Evolutionary conservation across 768 basidiomycete genomes (phyloP).

Genomic region (Rhizopogon vinicolor): DNA sequence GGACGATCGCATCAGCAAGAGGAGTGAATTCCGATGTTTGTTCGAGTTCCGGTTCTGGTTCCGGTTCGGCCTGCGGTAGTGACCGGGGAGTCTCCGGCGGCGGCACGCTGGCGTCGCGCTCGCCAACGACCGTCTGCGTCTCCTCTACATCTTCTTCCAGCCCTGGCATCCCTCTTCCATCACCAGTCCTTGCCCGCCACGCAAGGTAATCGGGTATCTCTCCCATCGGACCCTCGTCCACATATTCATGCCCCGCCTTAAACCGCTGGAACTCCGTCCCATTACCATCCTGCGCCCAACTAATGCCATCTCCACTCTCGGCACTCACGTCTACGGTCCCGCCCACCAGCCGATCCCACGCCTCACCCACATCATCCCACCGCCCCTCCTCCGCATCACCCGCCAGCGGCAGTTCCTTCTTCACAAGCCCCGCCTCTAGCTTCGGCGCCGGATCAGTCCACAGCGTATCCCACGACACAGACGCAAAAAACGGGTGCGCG

Average conservation of each 20-base stretch:
- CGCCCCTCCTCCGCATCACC: constrained; percentile 25
- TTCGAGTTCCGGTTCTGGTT: constrained; percentile 7
- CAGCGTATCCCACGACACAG: constrained; percentile 55
- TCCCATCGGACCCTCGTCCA: constrained; percentile 40
- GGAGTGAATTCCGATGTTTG: neutral
- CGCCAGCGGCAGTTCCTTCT: constrained; percentile 34
- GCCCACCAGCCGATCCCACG: constrained; percentile 47
- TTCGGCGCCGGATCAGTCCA: constrained; percentile 63
- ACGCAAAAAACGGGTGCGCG: constrained; percentile 56
- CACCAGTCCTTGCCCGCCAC: neutral
- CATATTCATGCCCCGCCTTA: constrained; percentile 6
- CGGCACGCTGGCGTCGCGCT: constrained; percentile 2
- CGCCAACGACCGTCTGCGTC: constrained; percentile 2
- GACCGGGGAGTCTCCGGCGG: neutral
- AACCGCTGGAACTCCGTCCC: constrained; percentile 26
- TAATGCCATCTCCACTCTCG: constrained; percentile 34
- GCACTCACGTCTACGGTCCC: constrained; percentile 9
- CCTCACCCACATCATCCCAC: constrained; percentile 52
- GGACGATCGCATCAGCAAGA: neutral
- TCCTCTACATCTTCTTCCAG: neutral
- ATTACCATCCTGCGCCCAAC: constrained; percentile 48
- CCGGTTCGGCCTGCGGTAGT: neutral
- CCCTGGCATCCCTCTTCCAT: neutral
- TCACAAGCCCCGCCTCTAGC: constrained; percentile 54
- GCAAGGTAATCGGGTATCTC: constrained; percentile 31